Evolutionary conservation across 1,284 basidiomycete genomes (phyloP).

Genomic region (Heterobasidion irregulare): DNA sequence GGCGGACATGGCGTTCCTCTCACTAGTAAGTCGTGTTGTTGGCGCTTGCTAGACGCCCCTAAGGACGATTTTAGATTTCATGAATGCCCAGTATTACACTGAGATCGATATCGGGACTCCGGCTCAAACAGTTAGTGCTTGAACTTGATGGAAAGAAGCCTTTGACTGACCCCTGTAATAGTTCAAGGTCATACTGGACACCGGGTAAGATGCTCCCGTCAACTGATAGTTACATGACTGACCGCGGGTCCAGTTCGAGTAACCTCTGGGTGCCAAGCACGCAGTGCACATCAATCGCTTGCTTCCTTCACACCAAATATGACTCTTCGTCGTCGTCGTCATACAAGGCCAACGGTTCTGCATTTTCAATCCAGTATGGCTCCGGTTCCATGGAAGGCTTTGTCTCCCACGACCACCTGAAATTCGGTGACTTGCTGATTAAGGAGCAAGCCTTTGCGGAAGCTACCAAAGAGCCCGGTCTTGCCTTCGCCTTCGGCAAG

Average conservation of each 20-base stretch:
- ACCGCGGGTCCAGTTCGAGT: slow-evolving; percentile 53
- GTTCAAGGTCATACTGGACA: slow-evolving; percentile 87
- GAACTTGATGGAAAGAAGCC: background rate
- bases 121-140: slow-evolving; percentile 53
- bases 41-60: too few relatives aligned
- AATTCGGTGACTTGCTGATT: slow-evolving; percentile 82
- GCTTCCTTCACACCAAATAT: slow-evolving; percentile 96
- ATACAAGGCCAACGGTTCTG: slow-evolving; percentile 88
- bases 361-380: slow-evolving; percentile 93
- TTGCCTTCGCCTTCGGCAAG: slow-evolving; percentile 96
- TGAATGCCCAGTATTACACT: slow-evolving; percentile 97
- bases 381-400: slow-evolving; percentile 97
- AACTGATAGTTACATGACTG: background rate
- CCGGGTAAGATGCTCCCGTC: slow-evolving; percentile 40
- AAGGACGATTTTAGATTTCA: slow-evolving; percentile 58
- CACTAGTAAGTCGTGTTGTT: slow-evolving; percentile 65
- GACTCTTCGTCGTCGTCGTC: slow-evolving; percentile 79
- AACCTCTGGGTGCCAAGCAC: slow-evolving; percentile 93
- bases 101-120: slow-evolving; percentile 82
- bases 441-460: slow-evolving; percentile 89
- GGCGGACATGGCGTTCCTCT: slow-evolving; percentile 88
- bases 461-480: slow-evolving; percentile 93
- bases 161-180: slow-evolving; percentile 16
- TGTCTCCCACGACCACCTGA: slow-evolving; percentile 80
- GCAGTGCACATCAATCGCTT: slow-evolving; percentile 91